These are phyloP conservation scores for Glycyrrhiza uralensis DNA, from an alignment of 306 rosid species.

Conservation along the genomic window DNA sequence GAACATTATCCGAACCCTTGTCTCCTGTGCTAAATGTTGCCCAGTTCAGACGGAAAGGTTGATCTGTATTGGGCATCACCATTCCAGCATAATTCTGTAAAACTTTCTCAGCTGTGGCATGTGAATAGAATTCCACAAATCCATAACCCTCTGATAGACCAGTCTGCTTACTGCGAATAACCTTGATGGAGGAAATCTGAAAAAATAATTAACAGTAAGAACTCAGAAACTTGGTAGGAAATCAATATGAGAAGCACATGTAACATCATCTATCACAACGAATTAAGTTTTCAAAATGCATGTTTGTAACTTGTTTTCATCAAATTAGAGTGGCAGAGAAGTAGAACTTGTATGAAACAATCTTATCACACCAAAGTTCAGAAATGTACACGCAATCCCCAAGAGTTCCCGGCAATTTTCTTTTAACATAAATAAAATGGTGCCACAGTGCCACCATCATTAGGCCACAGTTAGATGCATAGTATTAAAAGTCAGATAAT, in stretches of 20 bases:
- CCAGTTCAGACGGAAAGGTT: constrained; percentile 95
- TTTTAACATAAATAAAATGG: constrained; percentile 4
- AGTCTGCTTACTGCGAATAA: constrained; percentile 87
- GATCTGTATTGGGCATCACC: constrained; percentile 86
- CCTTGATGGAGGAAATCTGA: constrained; percentile 79
- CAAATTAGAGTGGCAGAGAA: constrained; percentile 14
- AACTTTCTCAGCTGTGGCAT: constrained; percentile 82
- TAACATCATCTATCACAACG: constrained; percentile 15
- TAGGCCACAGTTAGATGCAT: background rate
- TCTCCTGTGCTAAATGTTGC: constrained; percentile 92
- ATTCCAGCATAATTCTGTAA: constrained; percentile 69
- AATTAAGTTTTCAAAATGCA: constrained; percentile 2
- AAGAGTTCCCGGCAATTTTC: background rate
- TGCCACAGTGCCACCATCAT: background rate
- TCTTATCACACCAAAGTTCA: background rate
- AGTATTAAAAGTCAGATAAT: background rate
- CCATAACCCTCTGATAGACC: constrained; percentile 96
- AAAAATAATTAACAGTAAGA: constrained; percentile 17
- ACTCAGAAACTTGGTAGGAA: constrained; percentile 1
- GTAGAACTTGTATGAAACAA: constrained; percentile 30
- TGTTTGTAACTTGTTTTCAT: background rate
- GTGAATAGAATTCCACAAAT: constrained; percentile 80
- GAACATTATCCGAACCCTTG: constrained; percentile 80
- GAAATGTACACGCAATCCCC: background rate
- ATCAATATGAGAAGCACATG: background rate